Percentiles rank a stretch among this genome's conserved stretches.
These are phyloP conservation scores for Boletus insuetus DNA, from an alignment of 768 basidiomycete genomes.

Conservation along the genomic window DNA sequence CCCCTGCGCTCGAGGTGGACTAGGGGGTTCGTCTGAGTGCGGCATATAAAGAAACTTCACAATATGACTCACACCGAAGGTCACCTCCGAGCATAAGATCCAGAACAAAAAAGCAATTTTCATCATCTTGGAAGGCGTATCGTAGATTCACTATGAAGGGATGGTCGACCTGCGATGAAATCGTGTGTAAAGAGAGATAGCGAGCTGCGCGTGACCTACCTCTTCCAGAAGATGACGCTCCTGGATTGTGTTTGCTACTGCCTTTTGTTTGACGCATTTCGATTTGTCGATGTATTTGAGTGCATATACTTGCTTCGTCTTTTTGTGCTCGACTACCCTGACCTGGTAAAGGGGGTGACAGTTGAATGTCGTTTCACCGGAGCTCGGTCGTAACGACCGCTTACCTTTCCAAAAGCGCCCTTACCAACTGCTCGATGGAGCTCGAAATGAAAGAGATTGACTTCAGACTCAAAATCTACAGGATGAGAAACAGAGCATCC, in stretches of 20 bases:
- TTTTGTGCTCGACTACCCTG: slow-evolving; percentile 95
- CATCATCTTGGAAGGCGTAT: slow-evolving; percentile 96
- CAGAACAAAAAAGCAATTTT: slow-evolving; percentile 96
- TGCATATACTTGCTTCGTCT: slow-evolving; percentile 87
- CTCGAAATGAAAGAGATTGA: slow-evolving; percentile 94
- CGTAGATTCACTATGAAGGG: slow-evolving; percentile 87
- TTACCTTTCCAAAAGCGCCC: slow-evolving; percentile 96
- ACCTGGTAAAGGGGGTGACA: slow-evolving; percentile 51
- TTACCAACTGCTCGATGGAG: slow-evolving; percentile 94
- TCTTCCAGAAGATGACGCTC: slow-evolving; percentile 91
- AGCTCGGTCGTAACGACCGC: slow-evolving; percentile 5
- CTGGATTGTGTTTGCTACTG: slow-evolving; percentile 90
- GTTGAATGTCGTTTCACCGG: slow-evolving; percentile 1
- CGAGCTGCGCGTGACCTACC: slow-evolving; percentile 41
- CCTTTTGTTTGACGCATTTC: slow-evolving; percentile 86
- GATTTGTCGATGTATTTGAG: slow-evolving; percentile 99
- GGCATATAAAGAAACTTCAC: neutral
- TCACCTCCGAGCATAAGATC: slow-evolving; percentile 97
- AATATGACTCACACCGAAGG: slow-evolving; percentile 67
- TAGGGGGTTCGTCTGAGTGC: slow-evolving; percentile 29
- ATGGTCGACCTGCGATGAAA: slow-evolving; percentile 67
- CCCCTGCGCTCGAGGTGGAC: slow-evolving; percentile 81
- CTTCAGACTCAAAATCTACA: slow-evolving; percentile 80
- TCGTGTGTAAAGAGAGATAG: slow-evolving; percentile 8
- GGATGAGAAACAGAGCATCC: slow-evolving; percentile 66